Percentiles rank a stretch among this genome's conserved stretches.
These are phyloP conservation scores for Trametes coccinea DNA, from an alignment of 768 basidiomycete genomes.

Conservation along the genomic window DNA sequence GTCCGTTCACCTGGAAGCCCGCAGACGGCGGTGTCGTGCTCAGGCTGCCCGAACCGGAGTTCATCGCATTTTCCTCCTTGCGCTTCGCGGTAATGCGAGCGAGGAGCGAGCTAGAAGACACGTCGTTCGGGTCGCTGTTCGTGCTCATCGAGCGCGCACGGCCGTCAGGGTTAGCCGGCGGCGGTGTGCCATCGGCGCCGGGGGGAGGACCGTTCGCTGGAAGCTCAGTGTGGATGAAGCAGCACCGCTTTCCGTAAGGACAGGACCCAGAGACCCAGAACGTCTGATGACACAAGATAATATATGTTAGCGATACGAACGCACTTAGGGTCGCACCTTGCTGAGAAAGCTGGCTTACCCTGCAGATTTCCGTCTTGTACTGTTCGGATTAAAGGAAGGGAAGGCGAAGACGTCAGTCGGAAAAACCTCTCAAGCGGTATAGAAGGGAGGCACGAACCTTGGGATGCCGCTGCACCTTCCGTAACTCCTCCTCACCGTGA, in stretches of 20 bases:
- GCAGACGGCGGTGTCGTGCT: slow-evolving; percentile 50
- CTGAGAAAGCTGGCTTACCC: slow-evolving; percentile 49
- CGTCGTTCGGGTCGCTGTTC: slow-evolving; percentile 77
- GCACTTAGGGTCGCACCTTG: not conserved
- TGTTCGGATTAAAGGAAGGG: slow-evolving; percentile 31
- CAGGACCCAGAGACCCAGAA: slow-evolving; percentile 95
- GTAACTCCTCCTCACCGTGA: slow-evolving; percentile 86
- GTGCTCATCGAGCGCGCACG: slow-evolving; percentile 69
- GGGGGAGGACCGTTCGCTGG: slow-evolving; percentile 62
- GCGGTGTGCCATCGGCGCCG: slow-evolving; percentile 53
- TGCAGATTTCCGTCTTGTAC: slow-evolving; percentile 95
- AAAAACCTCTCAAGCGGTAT: not conserved
- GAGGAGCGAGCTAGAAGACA: slow-evolving; percentile 68
- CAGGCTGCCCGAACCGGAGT: slow-evolving; percentile 32
- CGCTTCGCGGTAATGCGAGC: slow-evolving; percentile 75
- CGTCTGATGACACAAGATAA: slow-evolving; percentile 50
- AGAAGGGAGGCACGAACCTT: slow-evolving; percentile 54
- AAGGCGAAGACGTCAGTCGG: slow-evolving; percentile 22
- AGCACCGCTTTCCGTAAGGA: slow-evolving; percentile 89
- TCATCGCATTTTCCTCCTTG: slow-evolving; percentile 43
- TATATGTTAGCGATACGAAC: not conserved
- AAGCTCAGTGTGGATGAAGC: slow-evolving; percentile 90
- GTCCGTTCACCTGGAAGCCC: slow-evolving; percentile 41
- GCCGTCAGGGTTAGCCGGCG: slow-evolving; percentile 46
- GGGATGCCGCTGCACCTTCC: slow-evolving; percentile 82